These are phyloP conservation scores for Abrus pulchellus DNA, from an alignment of 306 rosid species.

Conservation along the genomic window DNA sequence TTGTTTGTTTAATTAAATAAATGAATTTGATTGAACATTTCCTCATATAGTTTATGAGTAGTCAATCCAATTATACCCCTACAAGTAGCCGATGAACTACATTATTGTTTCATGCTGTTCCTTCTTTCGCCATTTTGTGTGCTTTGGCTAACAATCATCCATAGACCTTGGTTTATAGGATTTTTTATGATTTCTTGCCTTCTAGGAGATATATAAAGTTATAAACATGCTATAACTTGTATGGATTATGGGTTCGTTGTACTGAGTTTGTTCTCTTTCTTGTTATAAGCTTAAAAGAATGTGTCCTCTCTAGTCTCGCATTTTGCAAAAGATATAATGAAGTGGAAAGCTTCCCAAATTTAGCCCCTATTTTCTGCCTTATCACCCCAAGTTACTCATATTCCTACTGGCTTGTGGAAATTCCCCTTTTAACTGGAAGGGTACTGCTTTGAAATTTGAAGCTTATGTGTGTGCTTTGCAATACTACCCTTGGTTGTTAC, in stretches of 20 bases:
- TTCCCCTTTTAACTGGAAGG: not conserved
- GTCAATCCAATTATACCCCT: not conserved
- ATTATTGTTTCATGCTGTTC: not conserved
- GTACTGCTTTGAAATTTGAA: conserved; percentile 18
- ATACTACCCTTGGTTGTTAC: conserved; percentile 7
- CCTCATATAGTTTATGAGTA: not conserved
- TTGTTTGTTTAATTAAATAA: not conserved
- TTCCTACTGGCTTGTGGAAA: conserved; percentile 20
- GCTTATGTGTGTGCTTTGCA: conserved; percentile 7
- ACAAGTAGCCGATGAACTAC: not conserved
- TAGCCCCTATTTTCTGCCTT: not conserved
- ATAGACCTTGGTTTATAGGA: not conserved
- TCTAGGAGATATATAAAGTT: not conserved
- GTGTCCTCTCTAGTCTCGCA: not conserved
- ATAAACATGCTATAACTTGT: not conserved
- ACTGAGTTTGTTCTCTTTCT: not conserved
- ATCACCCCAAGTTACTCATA: not conserved
- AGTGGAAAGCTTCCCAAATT: not conserved
- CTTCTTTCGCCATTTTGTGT: not conserved
- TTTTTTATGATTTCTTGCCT: conserved; percentile 28
- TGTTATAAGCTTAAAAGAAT: not conserved
- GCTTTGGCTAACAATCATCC: conserved; percentile 15
- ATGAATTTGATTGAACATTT: not conserved
- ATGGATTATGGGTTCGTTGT: not conserved
- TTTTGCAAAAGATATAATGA: not conserved